These are phyloP conservation scores for Linaria vulgaris DNA, from an alignment of 257 asterid species.

Conservation along the genomic window DNA sequence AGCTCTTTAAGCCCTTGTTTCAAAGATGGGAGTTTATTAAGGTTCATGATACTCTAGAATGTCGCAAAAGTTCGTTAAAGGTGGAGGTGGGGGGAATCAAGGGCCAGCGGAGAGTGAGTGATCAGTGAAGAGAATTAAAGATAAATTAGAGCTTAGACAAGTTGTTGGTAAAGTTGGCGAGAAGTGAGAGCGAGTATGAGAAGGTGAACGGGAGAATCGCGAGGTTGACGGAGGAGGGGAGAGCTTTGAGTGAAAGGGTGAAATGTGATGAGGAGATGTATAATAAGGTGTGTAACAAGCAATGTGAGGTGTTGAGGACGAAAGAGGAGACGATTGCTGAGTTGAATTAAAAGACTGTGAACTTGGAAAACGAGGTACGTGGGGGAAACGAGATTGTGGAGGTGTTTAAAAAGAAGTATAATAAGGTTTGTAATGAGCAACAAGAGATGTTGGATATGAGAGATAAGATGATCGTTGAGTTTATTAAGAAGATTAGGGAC, in stretches of 20 bases:
- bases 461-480: no score
- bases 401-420: no score
- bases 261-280: background rate
- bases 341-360: constrained; percentile 1
- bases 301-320: background rate
- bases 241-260: background rate
- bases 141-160: background rate
- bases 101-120: constrained; percentile 12
- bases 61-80: no score
- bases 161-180: no score
- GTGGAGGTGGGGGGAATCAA: no score
- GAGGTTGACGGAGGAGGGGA: constrained; percentile 1
- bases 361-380: background rate
- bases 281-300: background rate
- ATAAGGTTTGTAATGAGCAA: background rate
- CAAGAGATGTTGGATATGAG: background rate
- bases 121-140: constrained; percentile 9
- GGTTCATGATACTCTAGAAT: no score
- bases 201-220: background rate
- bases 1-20: no score
- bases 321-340: background rate
- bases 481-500: no score
- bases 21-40: no score
- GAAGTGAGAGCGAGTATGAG: background rate
- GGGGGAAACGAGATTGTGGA: background rate